These are phyloP conservation scores for Leccinellum albellum DNA, from an alignment of 768 basidiomycete species.

Conservation along the genomic window DNA sequence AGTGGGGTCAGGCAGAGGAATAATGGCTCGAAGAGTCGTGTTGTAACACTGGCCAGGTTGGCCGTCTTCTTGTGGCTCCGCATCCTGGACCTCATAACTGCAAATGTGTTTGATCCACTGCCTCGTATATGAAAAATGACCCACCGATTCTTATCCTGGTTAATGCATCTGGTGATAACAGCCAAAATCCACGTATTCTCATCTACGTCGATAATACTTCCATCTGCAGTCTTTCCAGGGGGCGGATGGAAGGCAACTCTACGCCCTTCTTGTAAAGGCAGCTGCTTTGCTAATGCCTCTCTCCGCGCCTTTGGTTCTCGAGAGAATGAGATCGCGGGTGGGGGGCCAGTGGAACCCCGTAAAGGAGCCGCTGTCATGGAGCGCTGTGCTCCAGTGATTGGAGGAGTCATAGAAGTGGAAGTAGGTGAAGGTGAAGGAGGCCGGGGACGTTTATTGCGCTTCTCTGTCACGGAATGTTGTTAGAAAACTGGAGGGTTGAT, in stretches of 20 bases:
- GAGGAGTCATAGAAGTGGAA: slow-evolving; percentile 39
- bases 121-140: slow-evolving; percentile 6
- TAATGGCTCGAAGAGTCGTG: slow-evolving; percentile 65
- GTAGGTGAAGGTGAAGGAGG: slow-evolving; percentile 63
- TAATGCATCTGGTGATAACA: slow-evolving; percentile 65
- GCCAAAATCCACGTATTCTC: slow-evolving; percentile 75
- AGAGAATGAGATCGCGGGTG: slow-evolving; percentile 46
- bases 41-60: slow-evolving; percentile 68
- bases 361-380: slow-evolving; percentile 13
- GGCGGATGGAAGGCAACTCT: slow-evolving; percentile 82
- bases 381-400: slow-evolving; percentile 19
- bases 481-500: neutral
- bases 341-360: slow-evolving; percentile 59
- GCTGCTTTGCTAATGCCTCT: slow-evolving; percentile 56
- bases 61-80: slow-evolving; percentile 78
- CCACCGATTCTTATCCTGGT: slow-evolving; percentile 68
- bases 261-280: slow-evolving; percentile 67
- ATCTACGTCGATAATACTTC: slow-evolving; percentile 49
- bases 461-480: slow-evolving; percentile 41
- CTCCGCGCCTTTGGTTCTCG: slow-evolving; percentile 67
- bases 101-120: neutral
- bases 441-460: slow-evolving; percentile 73
- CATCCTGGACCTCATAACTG: slow-evolving; percentile 85
- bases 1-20: slow-evolving; percentile 75
- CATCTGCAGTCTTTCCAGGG: slow-evolving; percentile 45